Evolutionary conservation across 1,139 yeast species (phyloP), one percentile per base, ranked within the genome.

Genomic region (Kurtzmaniella quercitrusa): DNA sequence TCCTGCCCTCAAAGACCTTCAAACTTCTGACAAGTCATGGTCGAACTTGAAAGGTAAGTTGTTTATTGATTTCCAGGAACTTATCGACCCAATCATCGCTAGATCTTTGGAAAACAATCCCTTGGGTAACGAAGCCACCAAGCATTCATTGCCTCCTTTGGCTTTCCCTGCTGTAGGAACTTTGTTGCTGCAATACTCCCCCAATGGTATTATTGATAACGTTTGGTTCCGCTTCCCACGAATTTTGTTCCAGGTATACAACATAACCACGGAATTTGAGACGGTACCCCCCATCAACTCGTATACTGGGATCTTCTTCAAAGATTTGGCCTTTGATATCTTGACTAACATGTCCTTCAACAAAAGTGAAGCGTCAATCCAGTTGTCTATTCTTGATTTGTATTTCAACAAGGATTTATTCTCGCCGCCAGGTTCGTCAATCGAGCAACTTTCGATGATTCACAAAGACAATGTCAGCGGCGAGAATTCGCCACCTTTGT

Each of bases 321-420:
- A 88, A 51, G 98, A 94, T 58, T 66, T 88, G 23, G 73, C 85
- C 24, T 75, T 77, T 43, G 97, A 91, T 60, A 68, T 87, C 37
- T 77, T 91, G 48, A 81, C 85, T 46, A 81, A 85, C 53, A 70
- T 93, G 67, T 95, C 93, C 48, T 93, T 88, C 67, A 93, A 93
- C 65, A 82, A 95, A 57, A 82, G 80, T 44, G 95, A 89, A 53
- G 95, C 90, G 8, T 83, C 96, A 0, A 81, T 87, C 47, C 96
- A 90, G 62, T 75, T 93, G 45, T 75, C 89, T 27, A 81, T 85
- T 8, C 66, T 93, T 46, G 94, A 87, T 56, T 63, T 80, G 47
- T 91, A 83, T 56, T 89, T 90, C 68, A 76, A 79, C 49, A 73
- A 79, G 16, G 79, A 78, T 38, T 65, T 83, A 37, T 93, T 93